Base-by-base conservation (phyloP, 345 rosid species). In the Arabidopsis suecica region DNA sequence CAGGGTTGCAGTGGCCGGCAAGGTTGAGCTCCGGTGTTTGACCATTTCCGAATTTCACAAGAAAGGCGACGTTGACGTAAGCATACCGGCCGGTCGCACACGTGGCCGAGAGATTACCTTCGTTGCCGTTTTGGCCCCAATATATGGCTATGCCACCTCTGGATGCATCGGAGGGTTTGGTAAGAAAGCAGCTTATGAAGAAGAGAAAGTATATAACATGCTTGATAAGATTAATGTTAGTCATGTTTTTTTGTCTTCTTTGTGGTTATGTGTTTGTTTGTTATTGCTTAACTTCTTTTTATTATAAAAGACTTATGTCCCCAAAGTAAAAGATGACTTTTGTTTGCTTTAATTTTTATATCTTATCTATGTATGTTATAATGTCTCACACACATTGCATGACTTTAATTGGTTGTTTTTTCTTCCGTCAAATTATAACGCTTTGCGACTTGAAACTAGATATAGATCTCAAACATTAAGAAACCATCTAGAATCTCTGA, bases 41-140 rank as follows among this genome's bases (percentile, higher is more conserved):
- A 23, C 89, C 89, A 3, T 56, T 79, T 51, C 90, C 93, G 8
- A 85, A 88, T 62, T 67, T 78, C 62, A 80, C 65, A 58, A 88
- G 88, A 73, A 88, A 86, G 7, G 90, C 86, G 4, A 88, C 36
- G 80, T 81, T 89, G 32, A 89, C 87, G 50, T 67, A 79, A 41
- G 79, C 53, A 60, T 83, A 86, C 45, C 65, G 73, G 4, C 86
- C 83, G 1, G 86, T 73, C 68, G 84, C 80, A 56, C 94, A 86
- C 0, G 91, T 81, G 54, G 64, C 58, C 12, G 82, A 23, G 20
- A 86, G 78, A 42, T 81, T 82, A 9, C 87, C 86, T 75, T 89
- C 90, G 47, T 80, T 81, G 40, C 87, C 86, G 45, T 78, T 83
- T 71, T 86, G 93, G 37, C 91, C 91, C 91, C 89, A 79, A 49